phyloP scores from a whole-genome alignment of 352 stramenopile species.

The Pythium dissimile region DNA sequence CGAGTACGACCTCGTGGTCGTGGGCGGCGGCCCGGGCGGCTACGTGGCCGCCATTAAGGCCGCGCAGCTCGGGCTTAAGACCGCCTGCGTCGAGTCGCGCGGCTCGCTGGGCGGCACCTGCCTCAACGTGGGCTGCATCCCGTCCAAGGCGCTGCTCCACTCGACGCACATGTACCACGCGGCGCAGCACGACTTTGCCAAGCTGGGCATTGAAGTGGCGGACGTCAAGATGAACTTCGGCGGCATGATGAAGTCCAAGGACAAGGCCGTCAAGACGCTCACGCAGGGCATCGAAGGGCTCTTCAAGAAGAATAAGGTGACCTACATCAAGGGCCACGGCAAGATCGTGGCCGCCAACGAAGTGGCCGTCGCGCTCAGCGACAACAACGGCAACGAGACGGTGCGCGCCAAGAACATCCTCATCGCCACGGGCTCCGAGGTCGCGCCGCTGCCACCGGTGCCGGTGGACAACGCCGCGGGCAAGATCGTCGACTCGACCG shows the following conservation, averaged over 20 bases:
- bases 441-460: constrained; percentile 92
- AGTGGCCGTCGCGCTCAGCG: constrained; percentile 90
- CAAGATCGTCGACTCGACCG: constrained; percentile 99
- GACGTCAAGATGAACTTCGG: constrained; percentile 93
- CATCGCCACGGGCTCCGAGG: constrained; percentile 86
- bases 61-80: constrained; percentile 97
- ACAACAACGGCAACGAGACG: constrained; percentile 85
- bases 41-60: constrained; percentile 99
- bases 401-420: constrained; percentile 98
- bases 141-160: constrained; percentile 97
- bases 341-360: constrained; percentile 92
- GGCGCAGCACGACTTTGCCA: constrained; percentile 95
- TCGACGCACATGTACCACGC: constrained; percentile 96
- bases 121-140: constrained; percentile 99
- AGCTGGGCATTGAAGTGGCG: constrained; percentile 92
- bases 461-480: constrained; percentile 96
- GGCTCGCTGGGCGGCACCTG: constrained; percentile 96
- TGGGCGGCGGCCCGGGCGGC: constrained; percentile 96
- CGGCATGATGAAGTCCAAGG: constrained; percentile 97
- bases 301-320: constrained; percentile 99
- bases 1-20: constrained; percentile 86
- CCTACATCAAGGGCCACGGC: constrained; percentile 97
- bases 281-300: constrained; percentile 97
- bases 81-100: constrained; percentile 96
- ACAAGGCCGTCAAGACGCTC: constrained; percentile 92